Evolutionary conservation across 2,329 filamentous ascomycete species (phyloP).

Genomic region (Calonectria montana): DNA sequence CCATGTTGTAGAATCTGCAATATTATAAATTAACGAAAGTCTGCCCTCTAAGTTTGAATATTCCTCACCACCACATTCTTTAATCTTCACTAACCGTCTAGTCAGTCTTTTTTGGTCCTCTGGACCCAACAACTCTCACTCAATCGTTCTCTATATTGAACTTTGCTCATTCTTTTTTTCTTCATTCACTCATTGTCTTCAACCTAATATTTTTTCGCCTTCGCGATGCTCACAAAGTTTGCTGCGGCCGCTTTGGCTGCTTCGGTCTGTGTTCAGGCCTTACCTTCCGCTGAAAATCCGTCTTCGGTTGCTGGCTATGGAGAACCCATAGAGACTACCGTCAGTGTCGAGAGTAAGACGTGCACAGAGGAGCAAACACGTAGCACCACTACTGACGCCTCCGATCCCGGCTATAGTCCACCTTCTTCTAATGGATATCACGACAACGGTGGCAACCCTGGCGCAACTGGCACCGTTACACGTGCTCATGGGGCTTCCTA

Average conservation of each 20-base stretch:
- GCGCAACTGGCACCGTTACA: too few species aligned
- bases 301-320: neutral
- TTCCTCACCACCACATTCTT: neutral
- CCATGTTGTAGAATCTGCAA: neutral
- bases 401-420: neutral
- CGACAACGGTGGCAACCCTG: neutral
- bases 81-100: neutral
- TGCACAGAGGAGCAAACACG: neutral
- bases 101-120: neutral
- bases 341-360: neutral
- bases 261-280: neutral
- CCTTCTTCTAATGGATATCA: neutral
- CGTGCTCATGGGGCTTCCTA: too few species aligned
- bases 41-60: neutral
- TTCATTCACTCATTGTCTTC: neutral
- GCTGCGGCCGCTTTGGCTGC: neutral
- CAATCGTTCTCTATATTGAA: neutral
- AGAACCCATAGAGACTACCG: neutral
- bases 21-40: neutral
- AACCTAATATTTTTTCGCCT: neutral
- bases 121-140: neutral
- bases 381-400: neutral
- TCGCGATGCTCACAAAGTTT: neutral
- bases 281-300: neutral
- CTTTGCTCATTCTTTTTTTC: neutral